A percentile compares a stretch with the other conserved stretches of the same genome.
phyloP scores from a whole-genome alignment of 768 basidiomycete genomes.

The Cantharellus cinnabarinus region DNA sequence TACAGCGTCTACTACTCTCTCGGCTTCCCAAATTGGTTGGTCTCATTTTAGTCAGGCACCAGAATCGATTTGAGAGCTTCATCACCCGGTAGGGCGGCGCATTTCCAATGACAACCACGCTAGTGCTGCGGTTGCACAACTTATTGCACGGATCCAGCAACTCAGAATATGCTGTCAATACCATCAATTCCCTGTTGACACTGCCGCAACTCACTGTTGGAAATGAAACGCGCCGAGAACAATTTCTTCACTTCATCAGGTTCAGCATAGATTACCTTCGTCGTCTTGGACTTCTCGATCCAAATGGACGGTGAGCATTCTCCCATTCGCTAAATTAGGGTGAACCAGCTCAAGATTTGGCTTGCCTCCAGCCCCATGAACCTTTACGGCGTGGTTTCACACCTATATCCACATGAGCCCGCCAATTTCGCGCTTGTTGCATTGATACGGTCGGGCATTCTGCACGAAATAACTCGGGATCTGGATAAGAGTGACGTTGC shows the following conservation, averaged over 20 bases:
- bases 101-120: constrained; percentile 48
- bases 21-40: constrained; percentile 40
- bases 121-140: constrained; percentile 42
- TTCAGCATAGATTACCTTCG: constrained; percentile 56
- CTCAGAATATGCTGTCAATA: constrained; percentile 26
- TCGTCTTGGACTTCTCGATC: constrained; percentile 32
- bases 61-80: too few species aligned
- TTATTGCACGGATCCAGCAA: constrained; percentile 40
- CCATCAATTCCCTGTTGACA: constrained; percentile 31
- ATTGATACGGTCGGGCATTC: constrained; percentile 33
- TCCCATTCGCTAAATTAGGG: constrained; percentile 28
- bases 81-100: constrained; percentile 3
- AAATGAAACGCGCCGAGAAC: constrained; percentile 32
- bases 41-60: constrained; percentile 6
- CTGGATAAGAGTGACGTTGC: constrained; percentile 13
- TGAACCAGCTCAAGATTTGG: constrained; percentile 16
- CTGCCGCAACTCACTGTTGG: constrained; percentile 40
- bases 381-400: constrained; percentile 4
- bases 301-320: constrained; percentile 26
- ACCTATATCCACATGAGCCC: constrained; percentile 35
- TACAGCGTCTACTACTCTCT: constrained; percentile 43
- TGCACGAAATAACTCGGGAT: constrained; percentile 28
- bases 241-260: constrained; percentile 42
- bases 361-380: constrained; percentile 24
- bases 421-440: constrained; percentile 45